Percentiles rank a stretch among this genome's conserved stretches.
phyloP scores from a whole-genome alignment of 192 early-diverging fungal genomes.

The Rhizophagus prolifer region DNA sequence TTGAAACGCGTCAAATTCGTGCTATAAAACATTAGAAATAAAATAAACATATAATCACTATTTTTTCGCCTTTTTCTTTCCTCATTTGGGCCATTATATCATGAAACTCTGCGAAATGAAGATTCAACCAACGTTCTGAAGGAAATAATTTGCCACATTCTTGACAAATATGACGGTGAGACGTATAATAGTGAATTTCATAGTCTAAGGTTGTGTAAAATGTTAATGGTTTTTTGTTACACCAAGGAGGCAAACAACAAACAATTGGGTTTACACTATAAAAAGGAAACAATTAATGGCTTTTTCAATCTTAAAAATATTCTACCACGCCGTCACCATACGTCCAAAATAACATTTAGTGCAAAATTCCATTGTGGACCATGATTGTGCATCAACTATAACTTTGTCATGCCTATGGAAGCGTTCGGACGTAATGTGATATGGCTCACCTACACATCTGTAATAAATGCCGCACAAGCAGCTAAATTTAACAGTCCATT shows the following conservation, averaged over 20 bases:
- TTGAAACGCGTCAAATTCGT: background rate
- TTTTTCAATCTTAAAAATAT: background rate
- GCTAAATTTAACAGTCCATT: too few species aligned
- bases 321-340: too few species aligned
- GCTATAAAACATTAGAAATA: background rate
- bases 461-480: too few species aligned
- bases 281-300: background rate
- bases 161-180: slow-evolving; percentile 48
- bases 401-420: too few species aligned
- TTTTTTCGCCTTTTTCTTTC: slow-evolving; percentile 51
- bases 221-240: background rate
- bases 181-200: slow-evolving; percentile 52
- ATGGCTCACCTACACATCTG: too few species aligned
- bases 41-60: slow-evolving; percentile 34
- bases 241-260: slow-evolving; percentile 29
- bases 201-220: slow-evolving; percentile 44
- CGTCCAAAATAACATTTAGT: too few species aligned
- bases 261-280: slow-evolving; percentile 14
- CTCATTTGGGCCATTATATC: slow-evolving; percentile 44
- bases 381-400: too few species aligned
- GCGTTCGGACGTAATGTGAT: too few species aligned
- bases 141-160: slow-evolving; percentile 52
- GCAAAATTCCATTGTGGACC: too few species aligned
- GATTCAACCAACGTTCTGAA: slow-evolving; percentile 42
- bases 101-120: slow-evolving; percentile 53